Evolutionary conservation across 2,329 filamentous ascomycete species (phyloP).

Genomic region (Colletotrichum falcatum): DNA sequence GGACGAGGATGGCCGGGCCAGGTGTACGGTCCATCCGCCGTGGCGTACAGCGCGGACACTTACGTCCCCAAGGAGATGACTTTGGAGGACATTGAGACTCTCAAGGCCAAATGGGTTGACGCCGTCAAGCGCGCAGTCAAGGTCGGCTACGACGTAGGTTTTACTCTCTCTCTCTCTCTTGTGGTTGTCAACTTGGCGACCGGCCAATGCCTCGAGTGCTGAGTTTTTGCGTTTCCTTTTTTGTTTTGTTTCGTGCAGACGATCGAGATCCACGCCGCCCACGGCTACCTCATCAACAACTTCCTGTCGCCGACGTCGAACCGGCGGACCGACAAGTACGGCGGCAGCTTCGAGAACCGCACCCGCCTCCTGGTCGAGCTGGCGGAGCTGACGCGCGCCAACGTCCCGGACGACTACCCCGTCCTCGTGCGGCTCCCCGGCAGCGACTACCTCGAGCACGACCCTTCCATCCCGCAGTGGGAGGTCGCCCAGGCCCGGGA

Average conservation of each 20-base stretch:
- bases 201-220: background rate
- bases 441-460: conserved; percentile 77
- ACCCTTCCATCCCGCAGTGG: conserved; percentile 69
- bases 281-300: conserved; percentile 61
- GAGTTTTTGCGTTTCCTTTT: too few relatives aligned
- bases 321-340: conserved; percentile 60
- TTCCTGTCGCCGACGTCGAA: conserved; percentile 60
- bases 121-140: conserved; percentile 66
- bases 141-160: conserved; percentile 70
- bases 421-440: conserved; percentile 77
- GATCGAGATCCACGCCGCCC: conserved; percentile 54
- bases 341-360: conserved; percentile 59
- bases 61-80: conserved; percentile 66
- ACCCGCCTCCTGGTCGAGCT: conserved; percentile 56
- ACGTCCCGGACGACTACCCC: conserved; percentile 74
- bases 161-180: background rate
- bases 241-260: background rate
- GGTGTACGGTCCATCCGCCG: conserved; percentile 47
- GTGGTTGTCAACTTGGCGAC: background rate
- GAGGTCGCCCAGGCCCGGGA: conserved; percentile 71
- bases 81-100: conserved; percentile 70
- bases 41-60: conserved; percentile 46
- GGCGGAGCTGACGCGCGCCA: conserved; percentile 68
- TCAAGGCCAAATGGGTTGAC: conserved; percentile 70
- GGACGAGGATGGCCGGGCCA: conserved; percentile 57